Evolutionary conservation across 1,139 yeast species (phyloP).

Genomic region (Lodderomyces metapsilosis): DNA sequence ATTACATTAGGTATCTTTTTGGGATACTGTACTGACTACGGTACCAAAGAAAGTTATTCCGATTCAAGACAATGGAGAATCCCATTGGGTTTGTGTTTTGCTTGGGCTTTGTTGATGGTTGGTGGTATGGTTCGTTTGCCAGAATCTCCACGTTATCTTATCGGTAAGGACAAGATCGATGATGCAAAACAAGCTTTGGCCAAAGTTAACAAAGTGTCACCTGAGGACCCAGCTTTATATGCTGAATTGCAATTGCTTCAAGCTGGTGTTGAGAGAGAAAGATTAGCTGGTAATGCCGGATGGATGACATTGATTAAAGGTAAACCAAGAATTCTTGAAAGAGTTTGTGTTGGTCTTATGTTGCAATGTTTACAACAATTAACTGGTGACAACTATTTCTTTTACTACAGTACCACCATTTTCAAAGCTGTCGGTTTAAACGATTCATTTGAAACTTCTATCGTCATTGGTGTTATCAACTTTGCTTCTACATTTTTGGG

Average conservation of each 20-base stretch:
- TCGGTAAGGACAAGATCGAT: constrained; percentile 36
- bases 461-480: constrained; percentile 76
- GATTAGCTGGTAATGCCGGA: constrained; percentile 61
- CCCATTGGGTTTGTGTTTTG: constrained; percentile 60
- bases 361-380: constrained; percentile 73
- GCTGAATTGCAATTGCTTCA: constrained; percentile 59
- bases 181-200: constrained; percentile 56
- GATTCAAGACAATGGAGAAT: constrained; percentile 64
- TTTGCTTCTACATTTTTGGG: constrained; percentile 72
- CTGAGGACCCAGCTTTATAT: constrained; percentile 57
- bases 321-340: constrained; percentile 62
- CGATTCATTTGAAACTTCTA: constrained; percentile 75
- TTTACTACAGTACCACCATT: constrained; percentile 77
- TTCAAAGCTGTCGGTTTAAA: constrained; percentile 78
- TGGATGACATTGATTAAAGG: constrained; percentile 68
- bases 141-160: constrained; percentile 59
- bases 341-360: constrained; percentile 64
- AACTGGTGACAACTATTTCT: constrained; percentile 79
- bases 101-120: constrained; percentile 53
- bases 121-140: constrained; percentile 60
- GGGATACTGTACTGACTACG: constrained; percentile 67
- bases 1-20: constrained; percentile 68
- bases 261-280: constrained; percentile 64
- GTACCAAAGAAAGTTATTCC: constrained; percentile 46
- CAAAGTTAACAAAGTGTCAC: constrained; percentile 58